Base-by-base conservation (phyloP, 495 filamentous ascomycete genomes). In the Penicillium coffeae region DNA sequence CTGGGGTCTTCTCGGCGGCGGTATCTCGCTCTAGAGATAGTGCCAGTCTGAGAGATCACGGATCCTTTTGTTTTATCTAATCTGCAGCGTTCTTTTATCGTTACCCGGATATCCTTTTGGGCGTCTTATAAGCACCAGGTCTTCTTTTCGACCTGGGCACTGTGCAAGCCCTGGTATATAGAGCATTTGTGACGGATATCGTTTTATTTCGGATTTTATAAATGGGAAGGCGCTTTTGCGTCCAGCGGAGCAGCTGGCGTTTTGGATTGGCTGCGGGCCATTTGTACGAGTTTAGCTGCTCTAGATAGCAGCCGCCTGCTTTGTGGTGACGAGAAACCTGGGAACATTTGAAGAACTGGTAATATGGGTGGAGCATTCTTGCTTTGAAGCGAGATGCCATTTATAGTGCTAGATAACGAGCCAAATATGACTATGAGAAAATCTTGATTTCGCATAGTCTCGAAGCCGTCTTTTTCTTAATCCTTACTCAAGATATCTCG, bases 1-100 rank as follows among this genome's bases (percentile, higher is more conserved):
- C 37, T 75, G 72, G 72, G 62, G 62, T 3, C n/a, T 72, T 19
- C 59, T 73, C 18, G 71, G 69, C 14, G 71, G 69, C 12, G 72
- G 72, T 0, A 66, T 75, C 42, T 43, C 58, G 41, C 37, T 74
- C 12, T 72, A 59, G n/a, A n/a, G n/a, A n/a, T n/a, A n/a, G n/a
- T n/a, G n/a, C n/a, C n/a, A n/a, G n/a, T n/a, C n/a, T n/a, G n/a
- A n/a, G n/a, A n/a, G n/a, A n/a, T n/a, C n/a, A n/a, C n/a, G n/a
- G n/a, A n/a, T n/a, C n/a, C n/a, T n/a, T n/a, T n/a, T 42, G 8
- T 34, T 44, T 50, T 25, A 43, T 43, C 41, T 40, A 14, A 37
- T 30, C 37, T 61, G 51, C 33, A 61, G 58, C 58, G 58, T 60
- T 58, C 33, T 40, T 15, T 51, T 47, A 0, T 50, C 40, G 18